Evolutionary conservation across 1,284 basidiomycete species (phyloP).

Genomic region (Cutaneotrichosporon mucoides): DNA sequence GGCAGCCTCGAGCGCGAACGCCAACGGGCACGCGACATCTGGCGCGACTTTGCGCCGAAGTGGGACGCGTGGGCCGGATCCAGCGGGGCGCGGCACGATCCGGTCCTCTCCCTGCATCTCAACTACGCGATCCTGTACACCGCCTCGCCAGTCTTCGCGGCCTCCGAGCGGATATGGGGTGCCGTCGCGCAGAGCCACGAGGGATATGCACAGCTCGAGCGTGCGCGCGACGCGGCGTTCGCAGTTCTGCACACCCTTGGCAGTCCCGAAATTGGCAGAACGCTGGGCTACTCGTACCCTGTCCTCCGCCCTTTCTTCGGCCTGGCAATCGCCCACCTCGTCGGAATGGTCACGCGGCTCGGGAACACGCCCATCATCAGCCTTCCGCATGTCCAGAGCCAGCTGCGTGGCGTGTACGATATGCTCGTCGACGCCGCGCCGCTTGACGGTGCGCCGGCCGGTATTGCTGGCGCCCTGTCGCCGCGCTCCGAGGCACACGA

Average conservation of each 20-base stretch:
- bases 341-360: constrained; percentile 28
- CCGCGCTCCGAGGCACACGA: background rate
- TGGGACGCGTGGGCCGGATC: constrained; percentile 41
- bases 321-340: constrained; percentile 38
- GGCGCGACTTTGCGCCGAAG: constrained; percentile 26
- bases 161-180: constrained; percentile 33
- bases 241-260: constrained; percentile 41
- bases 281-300: constrained; percentile 43
- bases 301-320: constrained; percentile 43
- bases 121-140: constrained; percentile 44
- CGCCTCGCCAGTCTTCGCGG: constrained; percentile 37
- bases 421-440: constrained; percentile 31
- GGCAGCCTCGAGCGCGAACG: background rate
- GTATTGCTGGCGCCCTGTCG: no score
- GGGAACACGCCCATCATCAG: constrained; percentile 30
- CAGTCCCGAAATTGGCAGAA: constrained; percentile 43
- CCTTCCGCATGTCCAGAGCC: constrained; percentile 28
- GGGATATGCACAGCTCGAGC: constrained; percentile 40
- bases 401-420: constrained; percentile 38
- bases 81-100: constrained; percentile 25
- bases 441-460: constrained; percentile 13
- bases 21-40: constrained; percentile 23
- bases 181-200: constrained; percentile 34
- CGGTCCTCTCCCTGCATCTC: constrained; percentile 40
- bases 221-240: constrained; percentile 44